phyloP scores from a whole-genome alignment of 2,329 filamentous ascomycete genomes.

The Stachybotrys chlorohalonatus region DNA sequence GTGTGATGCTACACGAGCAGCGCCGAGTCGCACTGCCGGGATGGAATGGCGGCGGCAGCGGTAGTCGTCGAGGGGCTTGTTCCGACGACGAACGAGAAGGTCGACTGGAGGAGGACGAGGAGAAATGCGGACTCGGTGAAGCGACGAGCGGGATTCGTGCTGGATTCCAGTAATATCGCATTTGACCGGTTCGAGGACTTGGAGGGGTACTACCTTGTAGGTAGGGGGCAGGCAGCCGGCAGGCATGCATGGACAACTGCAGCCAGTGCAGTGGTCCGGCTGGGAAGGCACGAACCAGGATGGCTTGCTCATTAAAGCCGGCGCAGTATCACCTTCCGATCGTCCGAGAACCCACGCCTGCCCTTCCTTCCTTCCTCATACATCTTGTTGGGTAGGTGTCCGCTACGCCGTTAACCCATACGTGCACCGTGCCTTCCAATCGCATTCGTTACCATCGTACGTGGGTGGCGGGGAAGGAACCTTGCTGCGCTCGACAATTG shows the following conservation, averaged over 20 bases:
- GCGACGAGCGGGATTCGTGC: constrained; percentile 25
- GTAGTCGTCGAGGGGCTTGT: neutral
- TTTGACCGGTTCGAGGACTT: constrained; percentile 30
- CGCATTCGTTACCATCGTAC: too few species aligned
- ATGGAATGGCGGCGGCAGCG: constrained; percentile 14
- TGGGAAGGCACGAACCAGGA: neutral
- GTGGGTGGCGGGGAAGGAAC: too few species aligned
- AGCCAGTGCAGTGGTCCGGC: too few species aligned
- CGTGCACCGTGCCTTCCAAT: neutral
- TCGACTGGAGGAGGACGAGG: constrained; percentile 25
- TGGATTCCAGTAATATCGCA: constrained; percentile 21
- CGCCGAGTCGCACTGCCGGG: constrained; percentile 1
- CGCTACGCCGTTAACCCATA: too few species aligned
- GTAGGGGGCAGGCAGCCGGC: neutral
- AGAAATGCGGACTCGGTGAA: constrained; percentile 25
- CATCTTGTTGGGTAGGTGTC: too few species aligned
- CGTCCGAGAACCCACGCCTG: neutral
- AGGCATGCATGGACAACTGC: too few species aligned
- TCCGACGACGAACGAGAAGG: neutral
- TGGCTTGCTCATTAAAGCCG: neutral
- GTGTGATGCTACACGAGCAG: neutral
- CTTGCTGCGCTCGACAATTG: too few species aligned
- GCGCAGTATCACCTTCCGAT: neutral
- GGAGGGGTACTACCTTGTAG: neutral
- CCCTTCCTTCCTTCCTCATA: too few species aligned